Evolutionary conservation across 345 rosid genomes (phyloP).

Genomic region (Excoecaria agallocha): DNA sequence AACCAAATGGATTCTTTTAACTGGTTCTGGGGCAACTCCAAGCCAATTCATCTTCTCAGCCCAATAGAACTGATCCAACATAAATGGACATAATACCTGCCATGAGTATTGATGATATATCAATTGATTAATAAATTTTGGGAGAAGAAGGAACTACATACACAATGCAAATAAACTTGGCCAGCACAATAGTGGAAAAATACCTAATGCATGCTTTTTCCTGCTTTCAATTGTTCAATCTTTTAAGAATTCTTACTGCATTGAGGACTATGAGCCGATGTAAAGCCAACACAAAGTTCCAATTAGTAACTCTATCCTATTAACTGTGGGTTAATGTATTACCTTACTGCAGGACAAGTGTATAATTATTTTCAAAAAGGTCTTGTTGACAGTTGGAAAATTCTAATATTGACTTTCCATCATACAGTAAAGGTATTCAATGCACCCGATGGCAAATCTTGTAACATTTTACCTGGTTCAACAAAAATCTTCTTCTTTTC

Average conservation of each 20-base stretch:
- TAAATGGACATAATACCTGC: conserved; percentile 83
- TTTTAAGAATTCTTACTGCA: neutral
- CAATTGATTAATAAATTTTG: neutral
- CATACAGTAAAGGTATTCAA: neutral
- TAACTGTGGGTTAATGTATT: neutral
- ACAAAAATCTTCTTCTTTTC: neutral
- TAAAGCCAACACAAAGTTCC: neutral
- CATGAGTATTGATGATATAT: conserved; percentile 9
- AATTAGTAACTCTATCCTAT: neutral
- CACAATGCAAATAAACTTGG: neutral
- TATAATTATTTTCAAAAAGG: neutral
- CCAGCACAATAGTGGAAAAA: neutral
- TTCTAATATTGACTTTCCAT: neutral
- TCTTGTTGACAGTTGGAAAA: neutral
- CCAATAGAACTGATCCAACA: conserved; percentile 94
- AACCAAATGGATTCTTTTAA: conserved; percentile 52
- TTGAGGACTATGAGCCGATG: neutral
- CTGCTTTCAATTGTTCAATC: neutral
- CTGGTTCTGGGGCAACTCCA: conserved; percentile 79
- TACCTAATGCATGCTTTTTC: neutral
- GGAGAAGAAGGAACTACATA: neutral
- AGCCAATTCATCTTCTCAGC: conserved; percentile 92
- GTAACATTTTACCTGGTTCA: neutral
- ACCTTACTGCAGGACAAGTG: neutral
- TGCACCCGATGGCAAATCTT: neutral